A percentile compares a stretch with the other conserved stretches of the same genome.
Conservation (phyloP, 2,329 filamentous ascomycete species). For the Colletotrichum limetticola region DNA sequence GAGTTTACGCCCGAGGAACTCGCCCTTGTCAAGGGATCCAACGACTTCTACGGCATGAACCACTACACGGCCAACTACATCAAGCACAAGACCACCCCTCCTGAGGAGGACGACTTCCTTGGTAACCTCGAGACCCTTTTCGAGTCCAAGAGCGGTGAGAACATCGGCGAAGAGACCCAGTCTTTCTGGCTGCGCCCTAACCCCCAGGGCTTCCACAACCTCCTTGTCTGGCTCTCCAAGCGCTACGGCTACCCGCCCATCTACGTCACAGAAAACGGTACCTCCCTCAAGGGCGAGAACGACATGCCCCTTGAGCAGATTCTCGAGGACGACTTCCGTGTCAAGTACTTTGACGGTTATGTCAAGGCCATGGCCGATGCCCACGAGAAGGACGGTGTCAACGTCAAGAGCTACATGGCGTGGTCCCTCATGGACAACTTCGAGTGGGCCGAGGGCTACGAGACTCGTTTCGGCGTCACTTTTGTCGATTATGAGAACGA, state of each 20-base stretch:
- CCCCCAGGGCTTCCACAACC: conserved; percentile 79
- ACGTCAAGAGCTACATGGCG: conserved; percentile 83
- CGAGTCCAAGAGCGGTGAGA: conserved; percentile 76
- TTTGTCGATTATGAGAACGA: conserved; percentile 85
- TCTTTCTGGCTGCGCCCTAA: conserved; percentile 84
- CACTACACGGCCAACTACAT: conserved; percentile 93
- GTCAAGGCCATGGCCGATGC: conserved; percentile 81
- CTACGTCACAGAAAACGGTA: conserved; percentile 91
- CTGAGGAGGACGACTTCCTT: conserved; percentile 73
- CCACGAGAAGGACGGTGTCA: conserved; percentile 76
- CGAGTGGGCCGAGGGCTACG: conserved; percentile 92
- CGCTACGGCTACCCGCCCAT: conserved; percentile 82
- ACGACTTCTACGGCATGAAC: conserved; percentile 96
- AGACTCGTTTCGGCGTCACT: conserved; percentile 85
- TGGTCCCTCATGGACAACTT: conserved; percentile 94
- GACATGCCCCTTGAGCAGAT: conserved; percentile 77
- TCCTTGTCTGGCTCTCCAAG: conserved; percentile 81
- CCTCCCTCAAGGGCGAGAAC: conserved; percentile 85
- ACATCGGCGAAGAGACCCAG: conserved; percentile 85
- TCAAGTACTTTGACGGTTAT: conserved; percentile 82
- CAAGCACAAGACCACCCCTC: conserved; percentile 72
- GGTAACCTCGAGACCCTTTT: conserved; percentile 81
- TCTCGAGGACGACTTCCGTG: conserved; percentile 84
- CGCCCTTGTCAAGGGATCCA: conserved; percentile 82
- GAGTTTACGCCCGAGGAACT: conserved; percentile 78